Conservation (phyloP, 306 rosid genomes). For the Ceratonia siliqua region DNA sequence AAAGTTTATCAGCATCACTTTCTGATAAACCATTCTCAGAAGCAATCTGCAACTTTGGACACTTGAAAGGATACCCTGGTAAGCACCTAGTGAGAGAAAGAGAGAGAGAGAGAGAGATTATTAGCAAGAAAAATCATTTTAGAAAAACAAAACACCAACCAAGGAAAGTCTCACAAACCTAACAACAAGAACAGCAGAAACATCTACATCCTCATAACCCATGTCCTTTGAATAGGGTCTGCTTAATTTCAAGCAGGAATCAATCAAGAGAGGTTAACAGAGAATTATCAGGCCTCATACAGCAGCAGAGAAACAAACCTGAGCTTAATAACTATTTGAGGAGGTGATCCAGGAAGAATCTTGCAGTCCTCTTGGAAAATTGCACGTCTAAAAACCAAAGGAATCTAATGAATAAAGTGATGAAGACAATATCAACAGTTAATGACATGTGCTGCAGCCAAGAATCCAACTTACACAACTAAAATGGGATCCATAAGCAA, state of each 20-base stretch:
- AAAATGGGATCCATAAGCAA: neutral
- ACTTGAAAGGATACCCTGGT: constrained; percentile 95
- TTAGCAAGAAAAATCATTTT: constrained; percentile 1
- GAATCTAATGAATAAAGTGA: neutral
- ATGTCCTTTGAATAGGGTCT: constrained; percentile 91
- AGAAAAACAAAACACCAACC: constrained; percentile 4
- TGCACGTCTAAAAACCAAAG: constrained; percentile 53
- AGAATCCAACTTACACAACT: neutral
- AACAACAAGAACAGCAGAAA: constrained; percentile 74
- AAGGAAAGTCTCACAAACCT: constrained; percentile 51
- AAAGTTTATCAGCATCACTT: constrained; percentile 62
- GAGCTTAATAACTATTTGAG: constrained; percentile 66
- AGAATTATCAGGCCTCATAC: neutral
- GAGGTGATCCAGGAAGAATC: constrained; percentile 55
- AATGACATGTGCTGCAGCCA: neutral
- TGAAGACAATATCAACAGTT: neutral
- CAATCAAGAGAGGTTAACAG: constrained; percentile 19
- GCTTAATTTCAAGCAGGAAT: constrained; percentile 35
- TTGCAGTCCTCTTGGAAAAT: constrained; percentile 88
- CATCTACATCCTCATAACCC: constrained; percentile 88
- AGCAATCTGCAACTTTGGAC: constrained; percentile 81
- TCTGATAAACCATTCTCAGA: constrained; percentile 73
- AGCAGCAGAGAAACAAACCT: constrained; percentile 46
- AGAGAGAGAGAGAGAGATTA: constrained; percentile 2
- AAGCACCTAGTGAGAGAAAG: constrained; percentile 54